These are phyloP conservation scores for Candida loeiensis DNA, from an alignment of 805 yeast species.

Conservation along the genomic window DNA sequence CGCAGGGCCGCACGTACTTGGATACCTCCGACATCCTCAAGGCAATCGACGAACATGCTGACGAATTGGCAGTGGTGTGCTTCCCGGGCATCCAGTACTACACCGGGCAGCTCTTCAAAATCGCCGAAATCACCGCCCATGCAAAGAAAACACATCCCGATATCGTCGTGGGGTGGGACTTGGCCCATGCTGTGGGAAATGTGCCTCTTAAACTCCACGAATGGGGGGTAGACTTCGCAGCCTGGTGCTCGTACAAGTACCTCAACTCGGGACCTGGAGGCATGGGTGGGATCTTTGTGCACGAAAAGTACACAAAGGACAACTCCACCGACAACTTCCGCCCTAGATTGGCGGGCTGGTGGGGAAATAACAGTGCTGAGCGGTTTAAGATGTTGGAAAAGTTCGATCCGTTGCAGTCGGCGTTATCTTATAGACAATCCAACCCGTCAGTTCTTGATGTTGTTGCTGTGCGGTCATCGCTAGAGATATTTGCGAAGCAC, in stretches of 20 bases:
- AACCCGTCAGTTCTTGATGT: conserved; percentile 88
- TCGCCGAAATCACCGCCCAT: conserved; percentile 59
- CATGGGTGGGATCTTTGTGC: conserved; percentile 80
- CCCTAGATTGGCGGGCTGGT: conserved; percentile 93
- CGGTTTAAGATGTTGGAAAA: conserved; percentile 77
- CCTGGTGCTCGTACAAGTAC: conserved; percentile 92
- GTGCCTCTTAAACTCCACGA: conserved; percentile 73
- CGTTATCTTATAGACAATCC: conserved; percentile 83
- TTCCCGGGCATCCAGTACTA: conserved; percentile 90
- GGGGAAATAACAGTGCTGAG: conserved; percentile 76
- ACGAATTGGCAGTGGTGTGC: conserved; percentile 67
- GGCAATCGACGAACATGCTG: conserved; percentile 52
- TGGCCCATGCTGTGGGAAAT: conserved; percentile 94
- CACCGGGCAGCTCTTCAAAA: conserved; percentile 84
- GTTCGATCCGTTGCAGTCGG: conserved; percentile 81
- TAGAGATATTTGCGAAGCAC: conserved; percentile 52
- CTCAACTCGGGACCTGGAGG: conserved; percentile 93
- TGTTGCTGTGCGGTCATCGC: conserved; percentile 64
- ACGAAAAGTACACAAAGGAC: conserved; percentile 45
- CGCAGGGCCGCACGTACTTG: conserved; percentile 56
- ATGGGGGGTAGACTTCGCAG: conserved; percentile 92
- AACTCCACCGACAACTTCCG: conserved; percentile 30
- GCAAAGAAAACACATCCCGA: conserved; percentile 45
- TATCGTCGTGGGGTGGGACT: conserved; percentile 83
- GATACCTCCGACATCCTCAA: conserved; percentile 60